Conservation (phyloP, 805 yeast species). For the Starmerella powellii region DNA sequence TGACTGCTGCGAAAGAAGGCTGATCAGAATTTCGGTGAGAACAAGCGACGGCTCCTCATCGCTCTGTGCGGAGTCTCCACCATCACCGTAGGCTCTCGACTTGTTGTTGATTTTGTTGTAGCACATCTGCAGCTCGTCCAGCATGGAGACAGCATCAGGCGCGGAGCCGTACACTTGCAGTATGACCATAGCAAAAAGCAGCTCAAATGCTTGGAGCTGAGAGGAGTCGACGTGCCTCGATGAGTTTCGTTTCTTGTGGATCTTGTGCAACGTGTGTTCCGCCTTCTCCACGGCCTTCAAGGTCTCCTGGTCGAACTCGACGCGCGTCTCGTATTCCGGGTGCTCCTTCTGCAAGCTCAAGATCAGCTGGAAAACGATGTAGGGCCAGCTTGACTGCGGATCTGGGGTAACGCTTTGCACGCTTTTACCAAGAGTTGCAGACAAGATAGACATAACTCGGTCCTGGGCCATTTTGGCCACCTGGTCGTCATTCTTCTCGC, state of each 20-base stretch:
- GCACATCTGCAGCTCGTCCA: conserved; percentile 59
- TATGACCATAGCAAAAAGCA: conserved; percentile 62
- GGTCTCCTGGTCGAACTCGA: conserved; percentile 50
- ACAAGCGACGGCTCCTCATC: conserved; percentile 37
- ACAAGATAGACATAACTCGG: conserved; percentile 54
- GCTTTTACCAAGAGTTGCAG: conserved; percentile 38
- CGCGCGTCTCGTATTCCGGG: conserved; percentile 24
- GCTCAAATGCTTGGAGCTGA: conserved; percentile 55
- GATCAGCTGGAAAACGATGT: conserved; percentile 21
- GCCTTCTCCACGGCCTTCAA: conserved; percentile 38
- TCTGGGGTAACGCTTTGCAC: conserved; percentile 1
- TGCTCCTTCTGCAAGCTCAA: conserved; percentile 16
- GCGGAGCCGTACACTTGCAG: conserved; percentile 65
- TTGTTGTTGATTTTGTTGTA: conserved; percentile 37
- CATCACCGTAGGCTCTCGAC: conserved; percentile 25
- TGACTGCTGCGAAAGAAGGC: conserved; percentile 46
- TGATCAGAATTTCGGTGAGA: conserved; percentile 46
- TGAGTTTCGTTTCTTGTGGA: conserved; percentile 31
- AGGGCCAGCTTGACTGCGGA: conserved; percentile 50
- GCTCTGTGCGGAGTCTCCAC: conserved; percentile 29
- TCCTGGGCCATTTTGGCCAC: conserved; percentile 25
- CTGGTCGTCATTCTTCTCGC: conserved; percentile 2
- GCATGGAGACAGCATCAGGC: conserved; percentile 58
- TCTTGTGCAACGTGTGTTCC: conserved; percentile 37
- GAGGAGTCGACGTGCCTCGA: conserved; percentile 30